Evolutionary conservation across 352 stramenopile species (phyloP), one percentile per base, ranked within the genome.

Genomic region (Globisporangium cystogenes): DNA sequence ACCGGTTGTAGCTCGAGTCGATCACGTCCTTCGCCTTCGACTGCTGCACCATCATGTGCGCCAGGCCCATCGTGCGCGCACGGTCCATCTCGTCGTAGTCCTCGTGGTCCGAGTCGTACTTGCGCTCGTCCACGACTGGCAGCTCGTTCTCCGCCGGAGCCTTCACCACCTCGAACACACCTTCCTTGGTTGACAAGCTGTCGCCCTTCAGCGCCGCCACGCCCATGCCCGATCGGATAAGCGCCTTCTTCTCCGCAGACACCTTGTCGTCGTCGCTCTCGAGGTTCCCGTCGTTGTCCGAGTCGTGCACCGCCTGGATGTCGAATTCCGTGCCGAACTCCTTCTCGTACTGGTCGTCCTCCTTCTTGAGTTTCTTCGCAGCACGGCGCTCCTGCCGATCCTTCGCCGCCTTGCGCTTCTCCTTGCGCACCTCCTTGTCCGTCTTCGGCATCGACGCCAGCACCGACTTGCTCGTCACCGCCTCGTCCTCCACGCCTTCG

Each of bases 1-100:
- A 99, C 0, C 98, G 93, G 71, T 99, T 99, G 87, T 99, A 99
- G 26, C 90, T 98, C 2, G 96, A 87, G 66, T 99, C 98, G 6
- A 99, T 92, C 51, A 99, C 64, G 24, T 98, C 95, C 67, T 99
- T 99, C 8, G 96, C 94, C 55, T 98, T 98, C 0, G 83, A 96
- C 55, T 96, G 90, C 35, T 97, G 86, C 10, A 99, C 80, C 91
- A 99, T 99, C 96, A 99, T 98, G 12, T 93, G 98, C 14, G 95
- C 98, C 10, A 99, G 62, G 3, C 96, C 97, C n/a, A 99, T 72
- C 4, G 92, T 97, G 53, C 96, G 80, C 0, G 94, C 90, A n/a
- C 97, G 93, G 53, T 99, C 96, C 50, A 99, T 95, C 7, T 83
- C 93, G 53, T 99, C 97, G 63, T 99, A 99, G 40, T 98, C 90